Evolutionary conservation across 257 asterid species (phyloP), one percentile per base, ranked within the genome.

Genomic region (Cinchona pubescens): DNA sequence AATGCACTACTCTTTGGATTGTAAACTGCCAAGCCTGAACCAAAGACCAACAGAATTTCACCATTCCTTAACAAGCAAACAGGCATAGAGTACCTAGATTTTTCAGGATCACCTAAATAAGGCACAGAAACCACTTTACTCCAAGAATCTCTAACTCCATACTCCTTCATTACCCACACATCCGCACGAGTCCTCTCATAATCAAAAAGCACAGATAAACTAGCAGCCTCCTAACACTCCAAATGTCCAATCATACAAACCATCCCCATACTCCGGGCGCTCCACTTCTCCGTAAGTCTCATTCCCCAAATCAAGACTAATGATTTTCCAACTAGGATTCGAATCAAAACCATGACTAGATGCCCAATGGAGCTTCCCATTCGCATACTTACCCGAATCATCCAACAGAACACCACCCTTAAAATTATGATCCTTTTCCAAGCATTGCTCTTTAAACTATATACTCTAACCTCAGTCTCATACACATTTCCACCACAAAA

Each of bases 301-400:
- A 11, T 69, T 77, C 48, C n/a, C 81, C 37, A 90, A 63, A 83
- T 90, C 93, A 48, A 90, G 69, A 42, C 79, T 76, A 40, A 85
- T 80, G 72, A 90, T 78, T 49, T 77, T 75, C 89, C 86, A 88
- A n/a, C 25, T 69, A 38, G 69, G 49, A 51, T 40, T 79, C 13
- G 56, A 70, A 56, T 69, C 81, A 46, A 25, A 30, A 21, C 49
- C 83, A 9, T 64, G 73, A 76, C 73, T 46, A 2, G 81, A 67
- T 68, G 81, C 66, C 90, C 91, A 92, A 73, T 91, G 87, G 30
- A 91, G 86, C 82, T n/a, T n/a, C n/a, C n/a, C n/a, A n/a, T n/a
- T n/a, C n/a, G n/a, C n/a, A n/a, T n/a, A n/a, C n/a, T n/a, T n/a
- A n/a, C 85, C 90, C 0, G 86, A 73, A 71, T 69, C 86, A 68